Percentiles rank a stretch among this genome's conserved stretches.
These are phyloP conservation scores for Groenewaldozyma sp. DNA, from an alignment of 1,139 yeast genomes.

Conservation along the genomic window DNA sequence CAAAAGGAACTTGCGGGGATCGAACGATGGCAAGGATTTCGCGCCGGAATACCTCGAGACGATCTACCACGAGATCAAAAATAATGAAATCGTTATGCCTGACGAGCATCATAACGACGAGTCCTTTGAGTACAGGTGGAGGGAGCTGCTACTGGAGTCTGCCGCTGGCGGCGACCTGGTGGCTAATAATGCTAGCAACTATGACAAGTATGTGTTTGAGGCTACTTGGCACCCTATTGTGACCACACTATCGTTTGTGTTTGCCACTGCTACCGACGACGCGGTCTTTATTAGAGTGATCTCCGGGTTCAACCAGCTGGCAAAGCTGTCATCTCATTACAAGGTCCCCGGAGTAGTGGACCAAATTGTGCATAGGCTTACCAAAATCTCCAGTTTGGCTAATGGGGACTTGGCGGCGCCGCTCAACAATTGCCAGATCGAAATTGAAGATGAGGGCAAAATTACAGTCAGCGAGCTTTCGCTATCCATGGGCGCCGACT, in stretches of 20 bases:
- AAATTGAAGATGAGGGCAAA: slow-evolving; percentile 39
- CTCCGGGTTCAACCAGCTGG: slow-evolving; percentile 78
- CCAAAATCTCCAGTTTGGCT: slow-evolving; percentile 44
- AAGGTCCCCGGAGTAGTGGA: slow-evolving; percentile 51
- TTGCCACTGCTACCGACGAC: slow-evolving; percentile 84
- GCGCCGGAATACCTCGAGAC: slow-evolving; percentile 63
- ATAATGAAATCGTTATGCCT: slow-evolving; percentile 91
- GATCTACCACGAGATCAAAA: slow-evolving; percentile 71
- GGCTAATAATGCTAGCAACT: slow-evolving; percentile 31
- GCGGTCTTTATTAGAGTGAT: slow-evolving; percentile 79
- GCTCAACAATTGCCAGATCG: slow-evolving; percentile 32
- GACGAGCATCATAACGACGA: slow-evolving; percentile 85
- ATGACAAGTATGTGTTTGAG: slow-evolving; percentile 64
- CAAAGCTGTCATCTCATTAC: slow-evolving; percentile 63
- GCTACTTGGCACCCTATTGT: slow-evolving; percentile 53
- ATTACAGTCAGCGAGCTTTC: slow-evolving; percentile 73
- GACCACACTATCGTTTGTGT: slow-evolving; percentile 63
- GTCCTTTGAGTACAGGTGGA: slow-evolving; percentile 94
- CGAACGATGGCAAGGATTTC: slow-evolving; percentile 62
- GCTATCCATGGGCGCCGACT: slow-evolving; percentile 79
- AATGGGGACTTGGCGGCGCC: slow-evolving; percentile 34
- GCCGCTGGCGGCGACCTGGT: slow-evolving; percentile 24
- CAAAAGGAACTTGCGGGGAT: slow-evolving; percentile 69
- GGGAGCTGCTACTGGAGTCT: slow-evolving; percentile 52
- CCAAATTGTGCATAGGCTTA: slow-evolving; percentile 50